A percentile compares a stretch with the other conserved stretches of the same genome.
Evolutionary conservation across 768 basidiomycete genomes (phyloP).

Genomic region (Pholiota microspora): DNA sequence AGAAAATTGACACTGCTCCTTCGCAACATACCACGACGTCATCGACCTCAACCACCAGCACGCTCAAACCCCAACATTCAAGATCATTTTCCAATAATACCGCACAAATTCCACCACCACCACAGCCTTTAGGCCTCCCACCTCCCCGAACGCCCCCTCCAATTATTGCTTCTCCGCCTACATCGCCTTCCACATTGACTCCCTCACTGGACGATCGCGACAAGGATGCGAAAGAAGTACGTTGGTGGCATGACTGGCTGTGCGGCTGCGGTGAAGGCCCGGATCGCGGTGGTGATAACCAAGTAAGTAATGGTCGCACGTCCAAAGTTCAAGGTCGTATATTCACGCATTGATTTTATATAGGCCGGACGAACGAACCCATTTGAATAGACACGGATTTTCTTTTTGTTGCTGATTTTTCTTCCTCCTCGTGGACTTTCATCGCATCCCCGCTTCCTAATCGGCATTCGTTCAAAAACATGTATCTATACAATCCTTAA

Average conservation of each 20-base stretch:
- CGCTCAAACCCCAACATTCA: background rate
- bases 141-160: conserved; percentile 52
- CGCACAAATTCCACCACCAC: conserved; percentile 37
- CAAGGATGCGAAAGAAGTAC: conserved; percentile 22
- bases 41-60: background rate
- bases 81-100: conserved; percentile 23
- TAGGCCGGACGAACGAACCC: conserved; percentile 79
- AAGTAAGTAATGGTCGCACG: conserved; percentile 41
- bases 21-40: background rate
- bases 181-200: conserved; percentile 28
- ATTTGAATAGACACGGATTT: conserved; percentile 35
- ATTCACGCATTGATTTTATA: background rate
- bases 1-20: conserved; percentile 9
- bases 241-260: conserved; percentile 88
- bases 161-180: conserved; percentile 31
- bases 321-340: background rate
- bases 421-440: background rate
- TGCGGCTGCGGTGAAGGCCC: conserved; percentile 79
- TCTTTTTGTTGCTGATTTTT: background rate
- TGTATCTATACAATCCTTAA: conserved; percentile 6
- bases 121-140: conserved; percentile 61
- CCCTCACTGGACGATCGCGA: conserved; percentile 16
- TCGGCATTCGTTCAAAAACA: conserved; percentile 2
- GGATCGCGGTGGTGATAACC: conserved; percentile 68
- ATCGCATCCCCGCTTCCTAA: conserved; percentile 2